These are phyloP conservation scores for Xylaria sp. DNA, from an alignment of 2,329 filamentous ascomycete species.

Conservation along the genomic window DNA sequence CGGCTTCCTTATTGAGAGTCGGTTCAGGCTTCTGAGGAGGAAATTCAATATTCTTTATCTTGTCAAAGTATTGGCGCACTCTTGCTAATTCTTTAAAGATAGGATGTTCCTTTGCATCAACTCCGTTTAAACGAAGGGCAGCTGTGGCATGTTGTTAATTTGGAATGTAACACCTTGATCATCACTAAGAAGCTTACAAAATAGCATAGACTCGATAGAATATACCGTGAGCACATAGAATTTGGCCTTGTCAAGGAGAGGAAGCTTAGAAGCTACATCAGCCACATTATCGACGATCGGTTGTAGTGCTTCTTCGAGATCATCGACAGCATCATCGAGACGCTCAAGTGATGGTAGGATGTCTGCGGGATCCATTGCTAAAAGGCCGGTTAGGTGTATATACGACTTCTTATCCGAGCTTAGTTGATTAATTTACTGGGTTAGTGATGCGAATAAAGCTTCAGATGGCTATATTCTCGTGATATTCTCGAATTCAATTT, in stretches of 20 bases:
- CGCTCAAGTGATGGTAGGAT: slow-evolving; percentile 76
- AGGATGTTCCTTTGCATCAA: slow-evolving; percentile 84
- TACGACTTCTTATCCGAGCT: not conserved
- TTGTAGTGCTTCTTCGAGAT: slow-evolving; percentile 76
- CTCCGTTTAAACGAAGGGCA: slow-evolving; percentile 80
- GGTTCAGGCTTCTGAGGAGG: slow-evolving; percentile 64
- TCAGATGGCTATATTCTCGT: not conserved
- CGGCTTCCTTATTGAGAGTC: slow-evolving; percentile 78
- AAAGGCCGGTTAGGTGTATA: not conserved
- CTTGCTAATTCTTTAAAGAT: slow-evolving; percentile 87
- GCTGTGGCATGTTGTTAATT: slow-evolving; percentile 55
- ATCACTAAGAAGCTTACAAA: slow-evolving; percentile 67
- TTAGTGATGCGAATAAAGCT: not conserved
- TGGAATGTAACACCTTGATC: too few relatives aligned
- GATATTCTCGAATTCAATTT: not conserved
- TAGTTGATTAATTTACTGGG: not conserved
- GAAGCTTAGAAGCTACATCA: slow-evolving; percentile 79
- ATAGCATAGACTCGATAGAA: slow-evolving; percentile 88
- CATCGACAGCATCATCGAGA: slow-evolving; percentile 82
- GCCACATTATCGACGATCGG: slow-evolving; percentile 78
- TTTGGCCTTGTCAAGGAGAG: slow-evolving; percentile 94
- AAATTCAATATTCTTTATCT: slow-evolving; percentile 83
- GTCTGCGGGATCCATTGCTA: slow-evolving; percentile 61
- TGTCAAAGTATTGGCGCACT: slow-evolving; percentile 90
- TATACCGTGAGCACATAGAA: slow-evolving; percentile 90